Evolutionary conservation across 495 filamentous ascomycete species (phyloP).

Genomic region (Cladorrhinum samala): DNA sequence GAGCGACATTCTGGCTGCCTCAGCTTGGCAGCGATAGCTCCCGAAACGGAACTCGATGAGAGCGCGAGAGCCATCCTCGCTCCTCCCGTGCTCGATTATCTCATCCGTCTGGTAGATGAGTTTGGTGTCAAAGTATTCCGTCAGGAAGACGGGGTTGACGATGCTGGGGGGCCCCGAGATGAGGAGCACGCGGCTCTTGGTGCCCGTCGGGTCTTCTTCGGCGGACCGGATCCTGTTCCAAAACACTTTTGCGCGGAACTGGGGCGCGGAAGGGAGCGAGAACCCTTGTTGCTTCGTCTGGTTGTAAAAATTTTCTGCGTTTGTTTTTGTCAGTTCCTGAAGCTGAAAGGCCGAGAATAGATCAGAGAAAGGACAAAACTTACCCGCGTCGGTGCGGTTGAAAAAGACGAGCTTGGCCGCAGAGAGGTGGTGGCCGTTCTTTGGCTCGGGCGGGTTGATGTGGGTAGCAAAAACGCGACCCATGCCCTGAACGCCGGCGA

Average conservation of each 20-base stretch:
- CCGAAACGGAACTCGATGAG: slow-evolving; percentile 37
- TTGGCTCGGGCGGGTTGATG: slow-evolving; percentile 30
- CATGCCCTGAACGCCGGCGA: slow-evolving; percentile 22
- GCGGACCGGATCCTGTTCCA: slow-evolving; percentile 27
- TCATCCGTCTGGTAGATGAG: slow-evolving; percentile 24
- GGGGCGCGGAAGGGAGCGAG: neutral
- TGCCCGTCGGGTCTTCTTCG: slow-evolving; percentile 15
- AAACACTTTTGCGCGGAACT: slow-evolving; percentile 7
- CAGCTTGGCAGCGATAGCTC: slow-evolving; percentile 38
- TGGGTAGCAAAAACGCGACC: slow-evolving; percentile 36
- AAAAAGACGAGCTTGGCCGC: slow-evolving; percentile 42
- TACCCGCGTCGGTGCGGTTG: slow-evolving; percentile 20
- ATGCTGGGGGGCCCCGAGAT: slow-evolving; percentile 17
- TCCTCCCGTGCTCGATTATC: neutral
- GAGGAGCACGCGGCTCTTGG: slow-evolving; percentile 20
- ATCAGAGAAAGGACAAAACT: neutral
- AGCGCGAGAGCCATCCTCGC: neutral
- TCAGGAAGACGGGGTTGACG: slow-evolving; percentile 16
- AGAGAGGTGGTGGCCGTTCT: slow-evolving; percentile 14
- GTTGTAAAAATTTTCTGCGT: slow-evolving; percentile 16
- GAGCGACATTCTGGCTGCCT: slow-evolving; percentile 32
- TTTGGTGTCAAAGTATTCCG: slow-evolving; percentile 17
- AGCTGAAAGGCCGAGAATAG: neutral
- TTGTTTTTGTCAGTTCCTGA: slow-evolving; percentile 3
- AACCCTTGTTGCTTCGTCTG: neutral